Evolutionary conservation across 495 filamentous ascomycete species (phyloP).

Genomic region (Annulohypoxylon moriforme): DNA sequence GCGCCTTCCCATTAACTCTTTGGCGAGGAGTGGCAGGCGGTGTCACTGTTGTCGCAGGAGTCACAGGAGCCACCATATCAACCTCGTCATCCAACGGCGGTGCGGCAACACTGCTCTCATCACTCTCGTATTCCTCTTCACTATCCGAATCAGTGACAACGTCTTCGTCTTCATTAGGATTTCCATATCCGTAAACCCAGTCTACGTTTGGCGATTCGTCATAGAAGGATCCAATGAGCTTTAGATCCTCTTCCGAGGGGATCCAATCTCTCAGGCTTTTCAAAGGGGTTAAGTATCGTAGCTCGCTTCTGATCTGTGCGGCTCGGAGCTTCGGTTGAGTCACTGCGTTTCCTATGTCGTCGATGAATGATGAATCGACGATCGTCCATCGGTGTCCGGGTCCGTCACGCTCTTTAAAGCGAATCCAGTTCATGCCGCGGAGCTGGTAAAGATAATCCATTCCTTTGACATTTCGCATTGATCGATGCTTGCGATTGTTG

Average conservation of each 20-base stretch:
- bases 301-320: constrained; percentile 4
- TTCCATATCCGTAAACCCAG: constrained; percentile 10
- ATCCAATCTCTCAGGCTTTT: constrained; percentile 30
- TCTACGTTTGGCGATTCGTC: constrained; percentile 17
- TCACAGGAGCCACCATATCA: not conserved
- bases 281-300: constrained; percentile 46
- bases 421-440: constrained; percentile 52
- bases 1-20: too few relatives aligned
- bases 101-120: not conserved
- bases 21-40: not conserved
- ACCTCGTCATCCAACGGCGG: not conserved
- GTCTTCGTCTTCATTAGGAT: constrained; percentile 11
- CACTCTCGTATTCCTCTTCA: not conserved
- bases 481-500: constrained; percentile 46
- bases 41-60: not conserved
- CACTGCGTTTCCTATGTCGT: constrained; percentile 49
- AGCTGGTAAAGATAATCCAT: constrained; percentile 54
- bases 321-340: constrained; percentile 38
- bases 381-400: constrained; percentile 6
- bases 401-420: constrained; percentile 50
- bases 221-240: constrained; percentile 44
- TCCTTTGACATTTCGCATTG: constrained; percentile 52
- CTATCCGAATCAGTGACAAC: constrained; percentile 4
- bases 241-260: constrained; percentile 36
- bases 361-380: constrained; percentile 50